Percentiles rank a stretch among this genome's conserved stretches.
phyloP scores from a whole-genome alignment of 345 rosid species.

The Boechera divaricarpa region DNA sequence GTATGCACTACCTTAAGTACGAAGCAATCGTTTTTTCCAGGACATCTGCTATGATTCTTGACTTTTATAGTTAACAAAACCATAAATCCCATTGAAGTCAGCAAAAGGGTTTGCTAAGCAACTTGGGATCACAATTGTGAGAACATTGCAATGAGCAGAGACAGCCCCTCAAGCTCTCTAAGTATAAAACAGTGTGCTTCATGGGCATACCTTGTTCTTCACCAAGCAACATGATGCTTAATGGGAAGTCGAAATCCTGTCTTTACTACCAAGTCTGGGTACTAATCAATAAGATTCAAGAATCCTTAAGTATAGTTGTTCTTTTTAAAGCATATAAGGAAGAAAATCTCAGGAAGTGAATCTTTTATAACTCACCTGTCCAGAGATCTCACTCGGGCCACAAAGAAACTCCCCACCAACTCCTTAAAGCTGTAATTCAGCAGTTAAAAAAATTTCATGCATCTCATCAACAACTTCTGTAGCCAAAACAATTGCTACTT shows the following conservation, averaged over 20 bases:
- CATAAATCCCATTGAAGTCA: not conserved
- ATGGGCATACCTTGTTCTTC: not conserved
- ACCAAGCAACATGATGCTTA: conserved; percentile 29
- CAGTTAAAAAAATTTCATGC: conserved; percentile 41
- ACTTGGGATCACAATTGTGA: not conserved
- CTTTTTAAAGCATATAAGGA: not conserved
- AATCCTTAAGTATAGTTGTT: not conserved
- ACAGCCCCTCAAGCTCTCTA: not conserved
- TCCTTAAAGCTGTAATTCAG: conserved; percentile 52
- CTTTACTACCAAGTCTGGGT: conserved; percentile 23
- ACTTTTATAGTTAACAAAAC: not conserved
- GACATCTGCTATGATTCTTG: not conserved
- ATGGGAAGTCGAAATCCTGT: conserved; percentile 12
- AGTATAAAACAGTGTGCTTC: not conserved
- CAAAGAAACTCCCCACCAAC: conserved; percentile 48
- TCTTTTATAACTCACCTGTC: conserved; percentile 40
- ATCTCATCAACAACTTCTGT: conserved; percentile 39
- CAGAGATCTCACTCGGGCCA: conserved; percentile 45
- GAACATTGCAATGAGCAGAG: conserved; percentile 18
- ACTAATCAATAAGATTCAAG: conserved; percentile 30
- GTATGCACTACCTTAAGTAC: not conserved
- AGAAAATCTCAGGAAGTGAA: conserved; percentile 31
- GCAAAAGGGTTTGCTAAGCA: conserved; percentile 14
- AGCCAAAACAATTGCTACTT: conserved; percentile 27
- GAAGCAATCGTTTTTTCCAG: not conserved